Evolutionary conservation across 305 asterid species (phyloP), one percentile per base, ranked within the genome.

Genomic region (Nicotiana rustica): DNA sequence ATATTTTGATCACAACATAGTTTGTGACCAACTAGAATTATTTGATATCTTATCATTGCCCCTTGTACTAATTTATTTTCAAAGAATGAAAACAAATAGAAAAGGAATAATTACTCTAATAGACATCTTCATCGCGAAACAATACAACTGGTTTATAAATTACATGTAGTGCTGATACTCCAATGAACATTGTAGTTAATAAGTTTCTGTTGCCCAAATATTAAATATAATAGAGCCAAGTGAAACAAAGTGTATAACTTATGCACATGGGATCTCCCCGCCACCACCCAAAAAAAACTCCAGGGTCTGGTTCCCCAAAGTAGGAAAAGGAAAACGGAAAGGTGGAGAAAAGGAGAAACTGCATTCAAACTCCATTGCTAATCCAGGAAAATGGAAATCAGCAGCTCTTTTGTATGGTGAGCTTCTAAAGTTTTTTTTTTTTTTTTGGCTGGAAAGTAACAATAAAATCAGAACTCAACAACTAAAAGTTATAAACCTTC

Each of bases 271-370:
- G 15, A 73, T 25, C 19, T 21, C 21, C 57, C 57, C 14, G 4
- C 62, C n/a, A 9, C 62, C 14, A 0, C 56, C 57, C 12, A 49
- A 49, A 49, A 49, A 10, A 49, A 49, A 49, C 59, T 4, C 59
- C 1, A 55, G 10, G 4, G 29, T n/a, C 13, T 0, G 3, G 0
- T 17, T n/a, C 65, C 21, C 12, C 25, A 59, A 59, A 59, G 65
- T n/a, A 59, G 65, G 65, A 62, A 65, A 73, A 75, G 76, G 56
- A 19, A 69, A 73, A 47, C 38, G 67, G 82, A n/a, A 41, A 80
- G 77, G 77, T 57, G 60, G 67, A 47, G 79, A 21, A 71, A 7
- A 13, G 19, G 61, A 73, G 19, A 47, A 13, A 73, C 9, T 47
- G 21, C 21, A 71, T 71, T 4, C 3, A n/a, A 71, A 44, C 60